These are phyloP conservation scores for Cucurbita maxima DNA, from an alignment of 306 rosid species.

Conservation along the genomic window DNA sequence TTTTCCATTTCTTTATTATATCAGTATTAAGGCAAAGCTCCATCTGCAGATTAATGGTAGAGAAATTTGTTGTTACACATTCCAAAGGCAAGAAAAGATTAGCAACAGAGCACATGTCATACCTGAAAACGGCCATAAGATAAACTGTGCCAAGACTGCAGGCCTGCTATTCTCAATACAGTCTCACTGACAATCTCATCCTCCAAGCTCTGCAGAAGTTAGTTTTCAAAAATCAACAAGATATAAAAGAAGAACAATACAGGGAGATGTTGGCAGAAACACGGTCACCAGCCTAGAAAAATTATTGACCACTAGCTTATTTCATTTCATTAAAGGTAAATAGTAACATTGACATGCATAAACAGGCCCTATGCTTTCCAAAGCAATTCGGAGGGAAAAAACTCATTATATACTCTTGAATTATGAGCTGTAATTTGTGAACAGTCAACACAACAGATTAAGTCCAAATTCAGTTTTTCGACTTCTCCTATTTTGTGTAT, in stretches of 20 bases:
- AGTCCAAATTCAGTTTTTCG: not conserved
- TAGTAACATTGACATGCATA: not conserved
- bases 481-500: not conserved
- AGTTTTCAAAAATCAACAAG: not conserved
- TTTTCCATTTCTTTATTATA: conserved; percentile 90
- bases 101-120: conserved; percentile 10
- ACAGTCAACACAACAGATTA: not conserved
- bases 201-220: conserved; percentile 66
- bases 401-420: not conserved
- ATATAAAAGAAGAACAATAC: not conserved
- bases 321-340: not conserved
- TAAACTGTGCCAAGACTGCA: conserved; percentile 87
- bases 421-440: not conserved
- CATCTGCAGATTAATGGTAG: conserved; percentile 36
- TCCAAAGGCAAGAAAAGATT: conserved; percentile 5
- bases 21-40: conserved; percentile 80
- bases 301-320: not conserved
- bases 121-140: conserved; percentile 98
- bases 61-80: not conserved
- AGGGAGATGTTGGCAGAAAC: not conserved
- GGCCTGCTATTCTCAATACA: conserved; percentile 65
- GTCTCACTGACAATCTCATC: conserved; percentile 85
- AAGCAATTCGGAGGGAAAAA: not conserved
- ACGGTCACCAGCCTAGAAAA: not conserved
- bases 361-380: not conserved